phyloP scores from a whole-genome alignment of 441 rosid genomes.

The Capsella rubella region DNA sequence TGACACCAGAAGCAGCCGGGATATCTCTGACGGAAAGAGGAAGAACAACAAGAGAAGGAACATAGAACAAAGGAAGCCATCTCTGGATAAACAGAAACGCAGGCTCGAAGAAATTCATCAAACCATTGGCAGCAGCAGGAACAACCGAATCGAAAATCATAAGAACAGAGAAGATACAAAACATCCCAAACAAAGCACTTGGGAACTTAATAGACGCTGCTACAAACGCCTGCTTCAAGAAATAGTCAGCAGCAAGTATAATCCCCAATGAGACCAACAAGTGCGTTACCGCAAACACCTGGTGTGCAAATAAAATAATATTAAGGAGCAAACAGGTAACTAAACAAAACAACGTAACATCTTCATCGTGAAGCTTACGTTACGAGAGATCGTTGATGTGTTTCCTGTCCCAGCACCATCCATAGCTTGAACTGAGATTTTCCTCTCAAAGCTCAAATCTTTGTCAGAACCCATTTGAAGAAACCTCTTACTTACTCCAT shows the following conservation, averaged over 20 bases:
- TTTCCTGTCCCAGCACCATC: slow-evolving; percentile 53
- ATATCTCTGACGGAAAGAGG: slow-evolving; percentile 93
- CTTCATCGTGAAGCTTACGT: slow-evolving; percentile 47
- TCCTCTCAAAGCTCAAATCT: slow-evolving; percentile 42
- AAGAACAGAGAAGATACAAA: slow-evolving; percentile 88
- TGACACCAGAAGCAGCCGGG: slow-evolving; percentile 91
- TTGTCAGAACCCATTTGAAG: slow-evolving; percentile 50
- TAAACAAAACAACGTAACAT: neutral
- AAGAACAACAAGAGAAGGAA: slow-evolving; percentile 89
- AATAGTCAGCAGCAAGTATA: slow-evolving; percentile 75
- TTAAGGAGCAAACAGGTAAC: neutral
- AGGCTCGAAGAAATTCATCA: slow-evolving; percentile 89
- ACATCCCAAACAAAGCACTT: slow-evolving; percentile 96
- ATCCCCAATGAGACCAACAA: slow-evolving; percentile 80
- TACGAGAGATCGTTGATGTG: slow-evolving; percentile 57
- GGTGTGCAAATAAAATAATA: neutral
- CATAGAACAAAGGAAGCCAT: slow-evolving; percentile 98
- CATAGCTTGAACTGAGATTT: slow-evolving; percentile 49
- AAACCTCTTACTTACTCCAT: slow-evolving; percentile 47
- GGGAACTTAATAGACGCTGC: slow-evolving; percentile 94
- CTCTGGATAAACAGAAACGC: slow-evolving; percentile 87
- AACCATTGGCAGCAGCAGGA: slow-evolving; percentile 71
- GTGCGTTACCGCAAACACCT: slow-evolving; percentile 75
- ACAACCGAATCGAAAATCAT: slow-evolving; percentile 65
- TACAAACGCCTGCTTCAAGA: slow-evolving; percentile 77